phyloP scores from a whole-genome alignment of 1,284 basidiomycete genomes.

The Cutaneotrichosporon dermatis region DNA sequence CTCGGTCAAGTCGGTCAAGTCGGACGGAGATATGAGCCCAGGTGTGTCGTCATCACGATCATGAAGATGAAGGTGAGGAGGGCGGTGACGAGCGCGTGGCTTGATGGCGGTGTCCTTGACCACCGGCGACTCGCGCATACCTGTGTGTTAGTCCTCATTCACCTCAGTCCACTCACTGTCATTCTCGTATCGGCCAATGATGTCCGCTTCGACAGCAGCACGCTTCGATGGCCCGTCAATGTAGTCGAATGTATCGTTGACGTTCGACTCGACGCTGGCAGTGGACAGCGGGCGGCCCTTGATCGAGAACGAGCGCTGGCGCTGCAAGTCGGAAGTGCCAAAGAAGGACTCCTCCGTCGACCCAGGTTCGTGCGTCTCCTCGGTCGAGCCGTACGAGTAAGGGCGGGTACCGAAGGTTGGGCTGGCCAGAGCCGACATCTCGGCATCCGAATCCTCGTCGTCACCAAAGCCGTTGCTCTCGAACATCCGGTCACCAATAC shows the following conservation, averaged over 20 bases:
- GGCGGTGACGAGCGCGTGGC: slow-evolving; percentile 21
- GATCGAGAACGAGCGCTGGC: background rate
- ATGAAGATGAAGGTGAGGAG: slow-evolving; percentile 22
- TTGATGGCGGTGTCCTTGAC: background rate
- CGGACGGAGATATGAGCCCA: slow-evolving; percentile 33
- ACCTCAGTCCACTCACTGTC: background rate
- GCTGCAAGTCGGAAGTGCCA: background rate
- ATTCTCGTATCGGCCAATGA: background rate
- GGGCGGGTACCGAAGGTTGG: slow-evolving; percentile 5
- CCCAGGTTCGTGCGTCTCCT: slow-evolving; percentile 12
- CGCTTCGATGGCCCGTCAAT: slow-evolving; percentile 11
- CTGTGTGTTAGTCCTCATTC: too few relatives aligned
- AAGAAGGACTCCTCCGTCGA: slow-evolving; percentile 6
- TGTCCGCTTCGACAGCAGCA: background rate
- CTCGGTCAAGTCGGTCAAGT: slow-evolving; percentile 24
- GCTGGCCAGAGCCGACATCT: background rate
- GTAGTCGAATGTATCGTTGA: slow-evolving; percentile 33
- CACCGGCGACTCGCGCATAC: too few relatives aligned
- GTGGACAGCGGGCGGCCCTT: slow-evolving; percentile 58
- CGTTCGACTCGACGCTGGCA: background rate
- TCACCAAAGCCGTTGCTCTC: slow-evolving; percentile 54
- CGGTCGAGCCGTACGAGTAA: slow-evolving; percentile 14
- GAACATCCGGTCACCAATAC: slow-evolving; percentile 84
- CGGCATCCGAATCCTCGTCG: background rate
- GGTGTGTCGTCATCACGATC: slow-evolving; percentile 27